Evolutionary conservation across 495 filamentous ascomycete genomes (phyloP).

Genomic region (Podospora bellae-mahoneyi): DNA sequence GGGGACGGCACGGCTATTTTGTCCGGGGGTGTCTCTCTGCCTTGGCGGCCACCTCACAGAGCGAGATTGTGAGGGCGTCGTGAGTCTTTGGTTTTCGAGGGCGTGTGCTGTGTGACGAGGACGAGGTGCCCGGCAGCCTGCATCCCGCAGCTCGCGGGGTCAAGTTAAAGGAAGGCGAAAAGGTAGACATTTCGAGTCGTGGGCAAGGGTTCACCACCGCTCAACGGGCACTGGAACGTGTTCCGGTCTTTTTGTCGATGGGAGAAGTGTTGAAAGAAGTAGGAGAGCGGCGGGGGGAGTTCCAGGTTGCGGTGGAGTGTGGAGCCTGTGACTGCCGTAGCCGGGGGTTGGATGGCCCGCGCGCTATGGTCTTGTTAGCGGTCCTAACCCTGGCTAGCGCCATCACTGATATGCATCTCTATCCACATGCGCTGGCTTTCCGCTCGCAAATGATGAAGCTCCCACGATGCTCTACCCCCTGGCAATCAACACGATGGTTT

Average conservation of each 20-base stretch:
- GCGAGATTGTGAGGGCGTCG: not conserved
- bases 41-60: too few relatives aligned
- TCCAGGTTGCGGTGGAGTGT: too few relatives aligned
- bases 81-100: not conserved
- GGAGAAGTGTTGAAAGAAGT: not conserved
- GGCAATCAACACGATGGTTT: not conserved
- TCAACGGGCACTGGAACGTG: too few relatives aligned
- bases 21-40: slow-evolving; percentile 7
- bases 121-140: too few relatives aligned
- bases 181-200: not conserved
- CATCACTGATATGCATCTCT: slow-evolving; percentile 5
- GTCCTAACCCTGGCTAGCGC: slow-evolving; percentile 7
- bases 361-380: slow-evolving; percentile 1
- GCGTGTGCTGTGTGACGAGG: not conserved
- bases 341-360: slow-evolving; percentile 8
- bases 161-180: not conserved
- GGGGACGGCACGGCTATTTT: slow-evolving; percentile 36
- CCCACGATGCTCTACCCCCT: not conserved
- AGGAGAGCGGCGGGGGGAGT: not conserved
- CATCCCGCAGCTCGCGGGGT: too few relatives aligned
- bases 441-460: not conserved
- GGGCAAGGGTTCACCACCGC: too few relatives aligned
- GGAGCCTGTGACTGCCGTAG: slow-evolving; percentile 22
- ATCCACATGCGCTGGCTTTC: not conserved
- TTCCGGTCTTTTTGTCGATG: not conserved